Conservation (phyloP, 495 filamentous ascomycete genomes). For the Talaromyces nanjingensis region DNA sequence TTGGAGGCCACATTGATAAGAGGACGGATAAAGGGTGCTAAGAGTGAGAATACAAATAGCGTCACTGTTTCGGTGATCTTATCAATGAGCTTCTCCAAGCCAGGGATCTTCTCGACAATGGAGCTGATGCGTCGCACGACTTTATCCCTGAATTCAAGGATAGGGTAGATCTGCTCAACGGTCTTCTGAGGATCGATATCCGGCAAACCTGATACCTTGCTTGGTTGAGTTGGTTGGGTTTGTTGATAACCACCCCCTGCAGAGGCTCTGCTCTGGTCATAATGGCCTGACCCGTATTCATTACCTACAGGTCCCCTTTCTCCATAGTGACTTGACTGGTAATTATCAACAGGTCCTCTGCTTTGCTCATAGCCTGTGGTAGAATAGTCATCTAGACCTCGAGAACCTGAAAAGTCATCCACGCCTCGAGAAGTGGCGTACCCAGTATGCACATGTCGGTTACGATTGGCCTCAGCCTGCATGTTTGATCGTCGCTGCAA, state of each 20-base stretch:
- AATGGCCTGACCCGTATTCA: neutral
- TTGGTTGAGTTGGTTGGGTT: neutral
- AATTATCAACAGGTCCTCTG: neutral
- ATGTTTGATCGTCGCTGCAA: conserved; percentile 70
- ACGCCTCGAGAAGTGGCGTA: conserved; percentile 17
- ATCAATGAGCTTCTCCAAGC: conserved; percentile 76
- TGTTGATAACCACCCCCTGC: neutral
- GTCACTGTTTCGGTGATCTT: conserved; percentile 89
- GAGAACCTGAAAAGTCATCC: neutral
- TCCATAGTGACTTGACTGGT: conserved; percentile 6
- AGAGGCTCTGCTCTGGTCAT: neutral
- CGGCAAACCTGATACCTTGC: conserved; percentile 54
- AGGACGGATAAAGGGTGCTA: conserved; percentile 84
- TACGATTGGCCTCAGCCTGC: conserved; percentile 59
- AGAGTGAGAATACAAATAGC: conserved; percentile 78
- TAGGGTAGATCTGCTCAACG: conserved; percentile 82
- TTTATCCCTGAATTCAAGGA: conserved; percentile 87
- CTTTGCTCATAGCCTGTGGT: conserved; percentile 12
- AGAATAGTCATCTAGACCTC: conserved; percentile 10
- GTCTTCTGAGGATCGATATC: conserved; percentile 80
- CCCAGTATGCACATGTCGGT: conserved; percentile 22
- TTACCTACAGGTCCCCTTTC: neutral
- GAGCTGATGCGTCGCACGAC: conserved; percentile 77
- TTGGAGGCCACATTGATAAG: conserved; percentile 83
- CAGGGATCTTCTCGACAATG: conserved; percentile 87